Evolutionary conservation across 2,329 filamentous ascomycete species (phyloP), one percentile per base, ranked within the genome.

Genomic region (Knoxdaviesia capensis): DNA sequence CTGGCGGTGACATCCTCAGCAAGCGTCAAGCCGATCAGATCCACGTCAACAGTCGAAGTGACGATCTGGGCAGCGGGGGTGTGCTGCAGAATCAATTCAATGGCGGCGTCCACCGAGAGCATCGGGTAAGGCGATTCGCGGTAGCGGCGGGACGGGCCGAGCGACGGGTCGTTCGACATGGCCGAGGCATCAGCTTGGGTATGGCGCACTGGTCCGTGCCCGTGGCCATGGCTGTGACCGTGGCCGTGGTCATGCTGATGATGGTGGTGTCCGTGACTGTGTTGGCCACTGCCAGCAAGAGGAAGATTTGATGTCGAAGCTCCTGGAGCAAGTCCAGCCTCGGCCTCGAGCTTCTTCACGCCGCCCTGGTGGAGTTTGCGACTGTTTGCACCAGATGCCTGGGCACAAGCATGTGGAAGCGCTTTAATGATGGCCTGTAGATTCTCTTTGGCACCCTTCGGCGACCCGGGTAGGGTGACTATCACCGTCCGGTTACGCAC

Each of bases 361-460:
- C 90, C 88, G 2, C 86, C 86, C 1, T 68, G 66, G 56, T 98
- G 90, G 5, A 94, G 60, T 1, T 64, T 58, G 49, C 90, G 71
- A 1, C 90, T 96, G 53, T 93, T 75, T 9, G 74, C 77, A 1
- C 88, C 90, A 0, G 81, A 75, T 31, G 84, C 82, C 62, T 96
- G 88, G 6, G 82, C 63, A 50, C 90, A 98, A n/a, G 90, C 90
- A 59, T 98, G 90, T 0, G 88, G 87, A 5, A 98, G 62, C n/a
- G 88, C 75, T 54, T 86, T 92, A 47, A 98, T 64, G 6, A 98
- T 68, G 1, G 87, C 78, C 53, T 90, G 77, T 0, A 98, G 69
- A 53, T 96, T 98, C 62, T 98, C 90, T 53, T 77, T 83, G 6
- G 90, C 90, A 1, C 87, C 90, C 57, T 96, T 96, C 0, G 90